Conservation (phyloP, 1,284 basidiomycete species). For the Phellinidium pouzarii region DNA sequence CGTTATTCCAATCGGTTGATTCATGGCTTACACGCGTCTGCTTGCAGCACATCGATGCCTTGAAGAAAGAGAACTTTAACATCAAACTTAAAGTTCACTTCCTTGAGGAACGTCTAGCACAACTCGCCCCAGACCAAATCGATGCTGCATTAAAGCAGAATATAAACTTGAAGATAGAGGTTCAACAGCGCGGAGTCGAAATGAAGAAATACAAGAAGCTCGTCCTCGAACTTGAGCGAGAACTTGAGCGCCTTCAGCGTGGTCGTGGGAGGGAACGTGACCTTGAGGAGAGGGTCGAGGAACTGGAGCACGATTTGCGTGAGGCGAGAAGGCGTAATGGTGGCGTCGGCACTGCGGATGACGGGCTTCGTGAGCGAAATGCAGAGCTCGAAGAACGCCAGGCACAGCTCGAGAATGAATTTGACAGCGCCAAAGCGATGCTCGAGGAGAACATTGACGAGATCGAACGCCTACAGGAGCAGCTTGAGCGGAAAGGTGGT, state of each 20-base stretch:
- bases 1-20: conserved; percentile 19
- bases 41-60: conserved; percentile 79
- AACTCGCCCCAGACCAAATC: conserved; percentile 87
- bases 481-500: conserved; percentile 45
- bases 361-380: conserved; percentile 52
- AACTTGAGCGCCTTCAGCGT: conserved; percentile 66
- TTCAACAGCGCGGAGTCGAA: conserved; percentile 86
- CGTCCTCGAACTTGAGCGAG: conserved; percentile 75
- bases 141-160: conserved; percentile 90
- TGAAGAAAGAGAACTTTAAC: conserved; percentile 94
- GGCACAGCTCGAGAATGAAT: conserved; percentile 45
- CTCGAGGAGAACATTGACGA: conserved; percentile 76
- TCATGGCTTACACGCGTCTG: conserved; percentile 1
- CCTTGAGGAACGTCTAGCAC: conserved; percentile 82
- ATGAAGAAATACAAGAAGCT: conserved; percentile 90
- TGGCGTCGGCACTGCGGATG: conserved; percentile 31
- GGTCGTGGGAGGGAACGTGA: conserved; percentile 48
- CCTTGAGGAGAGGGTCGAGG: conserved; percentile 61
- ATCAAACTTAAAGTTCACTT: conserved; percentile 93
- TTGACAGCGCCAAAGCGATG: conserved; percentile 55
- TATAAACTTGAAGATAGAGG: conserved; percentile 89
- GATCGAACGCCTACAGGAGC: conserved; percentile 57
- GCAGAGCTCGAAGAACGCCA: conserved; percentile 43
- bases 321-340: conserved; percentile 47
- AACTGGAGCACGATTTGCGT: conserved; percentile 59